Percentiles rank a stretch among this genome's conserved stretches.
These are phyloP conservation scores for Fusarium concolor DNA, from an alignment of 2,329 filamentous ascomycete genomes.

Conservation along the genomic window DNA sequence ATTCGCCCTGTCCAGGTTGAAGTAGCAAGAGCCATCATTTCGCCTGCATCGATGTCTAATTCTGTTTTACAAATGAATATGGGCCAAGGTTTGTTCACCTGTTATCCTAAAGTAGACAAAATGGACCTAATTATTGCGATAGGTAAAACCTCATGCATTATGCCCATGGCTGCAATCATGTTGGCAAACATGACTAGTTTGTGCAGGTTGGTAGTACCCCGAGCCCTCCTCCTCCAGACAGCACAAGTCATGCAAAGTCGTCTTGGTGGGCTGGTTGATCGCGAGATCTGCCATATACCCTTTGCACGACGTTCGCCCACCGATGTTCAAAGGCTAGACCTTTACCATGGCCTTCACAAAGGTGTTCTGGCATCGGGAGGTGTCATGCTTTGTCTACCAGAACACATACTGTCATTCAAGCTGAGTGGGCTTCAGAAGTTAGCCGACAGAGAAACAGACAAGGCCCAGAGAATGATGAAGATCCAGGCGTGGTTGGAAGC, in stretches of 20 bases:
- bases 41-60: slow-evolving; percentile 62
- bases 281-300: slow-evolving; percentile 65
- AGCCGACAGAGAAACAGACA: slow-evolving; percentile 56
- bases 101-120: accelerated
- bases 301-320: slow-evolving; percentile 65
- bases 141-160: slow-evolving; percentile 69
- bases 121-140: not conserved
- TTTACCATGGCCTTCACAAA: slow-evolving; percentile 55
- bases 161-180: slow-evolving; percentile 61
- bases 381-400: slow-evolving; percentile 69
- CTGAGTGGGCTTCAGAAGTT: slow-evolving; percentile 70
- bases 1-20: slow-evolving; percentile 70
- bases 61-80: slow-evolving; percentile 75
- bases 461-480: slow-evolving; percentile 61
- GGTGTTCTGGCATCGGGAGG: slow-evolving; percentile 57
- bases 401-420: slow-evolving; percentile 73
- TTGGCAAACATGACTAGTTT: slow-evolving; percentile 60
- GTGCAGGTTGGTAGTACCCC: slow-evolving; percentile 66
- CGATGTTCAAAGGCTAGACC: slow-evolving; percentile 40
- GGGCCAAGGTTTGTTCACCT: slow-evolving; percentile 61
- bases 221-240: slow-evolving; percentile 67
- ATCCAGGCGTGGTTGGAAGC: slow-evolving; percentile 63
- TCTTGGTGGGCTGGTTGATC: slow-evolving; percentile 64
- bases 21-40: slow-evolving; percentile 70
- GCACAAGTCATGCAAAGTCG: slow-evolving; percentile 65